phyloP scores from a whole-genome alignment of 2,329 filamentous ascomycete species.

The Alternaria sp. region DNA sequence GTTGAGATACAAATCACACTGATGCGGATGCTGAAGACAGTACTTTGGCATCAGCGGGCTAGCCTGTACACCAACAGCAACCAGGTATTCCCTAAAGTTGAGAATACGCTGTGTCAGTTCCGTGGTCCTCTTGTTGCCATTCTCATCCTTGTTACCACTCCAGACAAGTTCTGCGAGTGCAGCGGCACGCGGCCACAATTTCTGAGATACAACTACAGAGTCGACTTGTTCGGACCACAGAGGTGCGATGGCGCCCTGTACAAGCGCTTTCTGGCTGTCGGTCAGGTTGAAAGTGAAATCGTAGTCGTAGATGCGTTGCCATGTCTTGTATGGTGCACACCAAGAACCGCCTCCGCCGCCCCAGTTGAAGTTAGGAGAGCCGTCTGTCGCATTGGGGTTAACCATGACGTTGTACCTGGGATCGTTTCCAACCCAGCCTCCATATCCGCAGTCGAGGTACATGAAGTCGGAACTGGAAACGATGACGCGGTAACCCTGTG shows the following conservation, averaged over 20 bases:
- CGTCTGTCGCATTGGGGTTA: conserved; percentile 58
- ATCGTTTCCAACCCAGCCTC: conserved; percentile 65
- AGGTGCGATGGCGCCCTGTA: conserved; percentile 63
- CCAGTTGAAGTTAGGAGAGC: conserved; percentile 63
- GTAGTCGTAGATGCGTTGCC: conserved; percentile 68
- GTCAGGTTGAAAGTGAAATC: conserved; percentile 64
- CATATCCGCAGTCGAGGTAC: conserved; percentile 66
- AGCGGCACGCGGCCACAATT: conserved; percentile 66
- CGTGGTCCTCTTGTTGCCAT: conserved; percentile 62
- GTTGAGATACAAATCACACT: conserved; percentile 64
- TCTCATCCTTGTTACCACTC: conserved; percentile 62
- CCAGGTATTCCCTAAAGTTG: conserved; percentile 68
- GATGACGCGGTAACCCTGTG: conserved; percentile 62
- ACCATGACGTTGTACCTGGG: conserved; percentile 63
- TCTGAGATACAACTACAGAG: conserved; percentile 59
- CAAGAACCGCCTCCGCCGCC: conserved; percentile 64
- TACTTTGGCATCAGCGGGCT: conserved; percentile 65
- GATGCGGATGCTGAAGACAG: conserved; percentile 66
- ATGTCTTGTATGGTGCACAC: conserved; percentile 68
- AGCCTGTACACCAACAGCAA: conserved; percentile 63
- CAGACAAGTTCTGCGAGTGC: conserved; percentile 65
- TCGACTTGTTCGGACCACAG: conserved; percentile 66
- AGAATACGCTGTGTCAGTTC: conserved; percentile 64
- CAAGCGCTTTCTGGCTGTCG: conserved; percentile 56
- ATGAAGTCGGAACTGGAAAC: conserved; percentile 66